These are phyloP conservation scores for Nemania bipapillata DNA, from an alignment of 2,329 filamentous ascomycete genomes.

Conservation along the genomic window DNA sequence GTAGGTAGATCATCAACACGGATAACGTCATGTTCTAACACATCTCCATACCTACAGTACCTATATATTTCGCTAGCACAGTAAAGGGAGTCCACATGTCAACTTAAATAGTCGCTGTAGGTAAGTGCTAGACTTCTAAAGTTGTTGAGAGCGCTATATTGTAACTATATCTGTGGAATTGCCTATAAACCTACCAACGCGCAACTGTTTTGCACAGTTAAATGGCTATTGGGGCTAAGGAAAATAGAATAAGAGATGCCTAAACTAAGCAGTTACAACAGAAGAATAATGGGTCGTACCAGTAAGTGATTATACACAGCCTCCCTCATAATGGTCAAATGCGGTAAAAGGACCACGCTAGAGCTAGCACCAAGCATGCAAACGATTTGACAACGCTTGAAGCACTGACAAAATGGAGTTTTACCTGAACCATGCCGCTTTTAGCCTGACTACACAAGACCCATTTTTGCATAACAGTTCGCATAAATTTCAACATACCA, in stretches of 20 bases:
- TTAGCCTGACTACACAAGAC: no score
- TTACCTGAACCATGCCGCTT: no score
- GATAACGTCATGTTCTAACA: no score
- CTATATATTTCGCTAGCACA: not conserved
- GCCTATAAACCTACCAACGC: no score
- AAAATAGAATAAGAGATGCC: not conserved
- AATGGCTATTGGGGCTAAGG: not conserved
- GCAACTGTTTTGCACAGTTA: not conserved
- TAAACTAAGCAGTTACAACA: not conserved
- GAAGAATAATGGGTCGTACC: not conserved
- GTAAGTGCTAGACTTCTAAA: not conserved
- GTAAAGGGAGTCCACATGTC: not conserved
- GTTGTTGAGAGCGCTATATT: not conserved
- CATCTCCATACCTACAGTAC: no score
- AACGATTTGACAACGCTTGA: not conserved
- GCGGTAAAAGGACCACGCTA: not conserved
- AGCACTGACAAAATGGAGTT: no score
- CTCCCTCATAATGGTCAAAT: not conserved
- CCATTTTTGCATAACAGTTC: no score
- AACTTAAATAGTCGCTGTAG: no score
- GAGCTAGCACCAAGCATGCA: not conserved
- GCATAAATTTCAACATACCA: no score
- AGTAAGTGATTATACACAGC: slow-evolving; percentile 8
- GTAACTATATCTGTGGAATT: no score
- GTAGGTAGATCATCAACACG: not conserved